phyloP scores from a whole-genome alignment of 441 rosid species.

The Flueggea neowawraea region DNA sequence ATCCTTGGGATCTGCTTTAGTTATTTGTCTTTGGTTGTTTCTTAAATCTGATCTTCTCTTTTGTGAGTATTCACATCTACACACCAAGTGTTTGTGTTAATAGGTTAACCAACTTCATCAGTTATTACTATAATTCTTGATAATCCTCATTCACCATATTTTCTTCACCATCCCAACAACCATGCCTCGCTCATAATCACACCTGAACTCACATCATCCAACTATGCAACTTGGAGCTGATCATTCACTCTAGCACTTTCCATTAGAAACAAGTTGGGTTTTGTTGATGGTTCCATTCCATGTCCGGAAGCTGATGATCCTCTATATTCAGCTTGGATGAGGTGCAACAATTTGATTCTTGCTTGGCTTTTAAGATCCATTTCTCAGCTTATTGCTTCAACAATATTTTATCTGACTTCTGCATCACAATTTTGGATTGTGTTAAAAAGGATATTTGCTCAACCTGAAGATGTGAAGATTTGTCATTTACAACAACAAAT shows the following conservation, averaged over 20 bases:
- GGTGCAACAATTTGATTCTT: background rate
- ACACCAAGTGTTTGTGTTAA: too few species aligned
- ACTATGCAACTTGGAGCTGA: background rate
- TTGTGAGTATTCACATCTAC: too few species aligned
- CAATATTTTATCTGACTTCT: background rate
- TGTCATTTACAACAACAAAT: background rate
- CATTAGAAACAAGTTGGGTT: background rate
- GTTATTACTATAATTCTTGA: too few species aligned
- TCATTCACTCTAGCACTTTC: background rate
- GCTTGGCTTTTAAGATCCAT: background rate
- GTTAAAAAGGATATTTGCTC: background rate
- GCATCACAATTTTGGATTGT: background rate
- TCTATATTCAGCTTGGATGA: background rate
- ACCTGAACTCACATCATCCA: background rate
- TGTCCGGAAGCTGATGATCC: background rate
- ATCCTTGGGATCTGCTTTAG: too few species aligned
- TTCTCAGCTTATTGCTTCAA: background rate
- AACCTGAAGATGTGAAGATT: background rate
- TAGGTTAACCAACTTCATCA: too few species aligned
- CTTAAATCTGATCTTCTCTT: too few species aligned
- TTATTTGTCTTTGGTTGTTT: too few species aligned
- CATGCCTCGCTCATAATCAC: background rate
- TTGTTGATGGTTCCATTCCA: background rate
- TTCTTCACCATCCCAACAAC: background rate
- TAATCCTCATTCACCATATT: background rate